These are phyloP conservation scores for Primulina tabacum DNA, from an alignment of 257 asterid genomes.

Conservation along the genomic window DNA sequence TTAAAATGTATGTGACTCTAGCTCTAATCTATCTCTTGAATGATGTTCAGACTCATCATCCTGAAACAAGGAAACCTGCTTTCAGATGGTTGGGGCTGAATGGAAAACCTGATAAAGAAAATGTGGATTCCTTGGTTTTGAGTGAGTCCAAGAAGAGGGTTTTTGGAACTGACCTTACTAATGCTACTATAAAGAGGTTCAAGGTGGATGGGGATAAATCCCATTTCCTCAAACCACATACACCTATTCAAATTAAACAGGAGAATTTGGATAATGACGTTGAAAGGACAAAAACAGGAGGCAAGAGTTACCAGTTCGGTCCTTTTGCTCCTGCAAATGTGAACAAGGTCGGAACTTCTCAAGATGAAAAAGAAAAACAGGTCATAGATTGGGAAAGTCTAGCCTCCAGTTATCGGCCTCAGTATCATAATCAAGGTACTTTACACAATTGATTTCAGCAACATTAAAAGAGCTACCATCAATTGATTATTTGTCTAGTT, in stretches of 20 bases:
- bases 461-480: neutral
- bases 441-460: neutral
- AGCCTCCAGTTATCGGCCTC: slow-evolving; percentile 71
- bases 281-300: slow-evolving; percentile 32
- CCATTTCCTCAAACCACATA: slow-evolving; percentile 34
- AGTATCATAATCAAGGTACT: slow-evolving; percentile 90
- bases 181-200: slow-evolving; percentile 52
- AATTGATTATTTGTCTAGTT: neutral
- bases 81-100: slow-evolving; percentile 78
- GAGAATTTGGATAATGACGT: slow-evolving; percentile 53
- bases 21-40: slow-evolving; percentile 16
- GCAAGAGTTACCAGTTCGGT: slow-evolving; percentile 68
- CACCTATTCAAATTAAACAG: slow-evolving; percentile 40
- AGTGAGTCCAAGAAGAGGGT: slow-evolving; percentile 64
- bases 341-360: slow-evolving; percentile 46
- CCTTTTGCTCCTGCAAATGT: slow-evolving; percentile 86
- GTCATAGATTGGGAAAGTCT: slow-evolving; percentile 70
- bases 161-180: slow-evolving; percentile 84
- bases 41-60: slow-evolving; percentile 74
- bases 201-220: slow-evolving; percentile 38
- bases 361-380: slow-evolving; percentile 38
- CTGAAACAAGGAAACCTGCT: slow-evolving; percentile 92
- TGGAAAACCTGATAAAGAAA: slow-evolving; percentile 39
- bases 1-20: neutral
- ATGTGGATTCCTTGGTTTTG: slow-evolving; percentile 28